Conservation (phyloP, 2,329 filamentous ascomycete species). For the Scopulariopsis brevicaulis region DNA sequence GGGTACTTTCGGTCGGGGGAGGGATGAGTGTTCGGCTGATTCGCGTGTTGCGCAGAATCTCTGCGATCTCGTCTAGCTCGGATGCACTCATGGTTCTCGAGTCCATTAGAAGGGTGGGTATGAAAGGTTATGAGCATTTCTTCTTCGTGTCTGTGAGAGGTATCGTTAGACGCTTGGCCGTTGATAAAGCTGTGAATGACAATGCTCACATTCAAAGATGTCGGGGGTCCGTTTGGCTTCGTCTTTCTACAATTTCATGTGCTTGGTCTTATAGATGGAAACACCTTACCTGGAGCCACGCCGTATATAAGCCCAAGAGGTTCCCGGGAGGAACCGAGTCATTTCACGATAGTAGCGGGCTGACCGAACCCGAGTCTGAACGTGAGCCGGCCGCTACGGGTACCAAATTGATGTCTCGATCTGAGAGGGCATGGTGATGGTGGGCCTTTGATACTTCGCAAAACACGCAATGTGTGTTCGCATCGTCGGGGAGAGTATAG, state of each 20-base stretch:
- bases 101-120: neutral
- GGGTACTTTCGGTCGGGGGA: slow-evolving; percentile 11
- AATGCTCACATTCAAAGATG: neutral
- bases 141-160: neutral
- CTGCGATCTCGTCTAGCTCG: neutral
- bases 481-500: too few species aligned
- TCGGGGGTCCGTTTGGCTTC: neutral
- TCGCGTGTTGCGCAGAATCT: slow-evolving; percentile 11
- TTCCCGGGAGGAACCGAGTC: neutral
- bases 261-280: neutral
- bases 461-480: neutral
- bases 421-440: neutral
- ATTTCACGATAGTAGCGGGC: neutral
- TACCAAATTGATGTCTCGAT: neutral
- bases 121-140: neutral
- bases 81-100: neutral
- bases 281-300: neutral
- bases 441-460: neutral
- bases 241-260: neutral
- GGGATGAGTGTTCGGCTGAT: slow-evolving; percentile 10
- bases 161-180: neutral
- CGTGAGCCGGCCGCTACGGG: neutral
- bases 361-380: neutral
- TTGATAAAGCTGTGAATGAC: neutral
- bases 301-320: neutral